These are phyloP conservation scores for Termitomyces sp. DNA, from an alignment of 768 basidiomycete species.

Conservation along the genomic window DNA sequence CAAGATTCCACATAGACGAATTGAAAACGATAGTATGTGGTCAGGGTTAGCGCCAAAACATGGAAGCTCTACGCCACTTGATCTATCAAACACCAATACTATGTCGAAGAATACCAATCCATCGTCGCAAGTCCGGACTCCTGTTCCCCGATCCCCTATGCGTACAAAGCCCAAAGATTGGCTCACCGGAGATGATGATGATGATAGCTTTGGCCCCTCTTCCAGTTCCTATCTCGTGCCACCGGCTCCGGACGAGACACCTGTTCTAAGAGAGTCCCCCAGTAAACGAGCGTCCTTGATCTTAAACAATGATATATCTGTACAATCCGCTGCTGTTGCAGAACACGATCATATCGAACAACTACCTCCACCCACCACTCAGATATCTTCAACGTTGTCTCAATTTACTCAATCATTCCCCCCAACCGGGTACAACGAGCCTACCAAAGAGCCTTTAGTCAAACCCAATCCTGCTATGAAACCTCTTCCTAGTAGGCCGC, in stretches of 20 bases:
- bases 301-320: conserved; percentile 39
- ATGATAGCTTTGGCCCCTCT: conserved; percentile 9
- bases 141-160: neutral
- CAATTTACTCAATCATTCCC: conserved; percentile 35
- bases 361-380: conserved; percentile 13
- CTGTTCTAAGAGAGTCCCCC: conserved; percentile 65
- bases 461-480: conserved; percentile 45
- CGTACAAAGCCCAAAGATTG: conserved; percentile 45
- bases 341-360: conserved; percentile 29
- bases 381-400: conserved; percentile 33
- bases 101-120: neutral
- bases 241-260: conserved; percentile 27
- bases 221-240: conserved; percentile 11
- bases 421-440: conserved; percentile 22
- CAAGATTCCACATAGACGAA: neutral
- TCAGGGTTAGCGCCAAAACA: conserved; percentile 50
- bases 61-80: conserved; percentile 44
- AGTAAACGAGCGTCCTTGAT: conserved; percentile 71
- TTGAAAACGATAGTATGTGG: conserved; percentile 12
- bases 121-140: neutral
- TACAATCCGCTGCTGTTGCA: conserved; percentile 34
- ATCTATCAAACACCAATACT: conserved; percentile 12
- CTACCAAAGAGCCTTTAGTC: conserved; percentile 26
- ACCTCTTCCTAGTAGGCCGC: conserved; percentile 16
- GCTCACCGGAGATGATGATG: conserved; percentile 67